A percentile compares a stretch with the other conserved stretches of the same genome.
Conservation (phyloP, 2,329 filamentous ascomycete genomes). For the Epichloe scottii region DNA sequence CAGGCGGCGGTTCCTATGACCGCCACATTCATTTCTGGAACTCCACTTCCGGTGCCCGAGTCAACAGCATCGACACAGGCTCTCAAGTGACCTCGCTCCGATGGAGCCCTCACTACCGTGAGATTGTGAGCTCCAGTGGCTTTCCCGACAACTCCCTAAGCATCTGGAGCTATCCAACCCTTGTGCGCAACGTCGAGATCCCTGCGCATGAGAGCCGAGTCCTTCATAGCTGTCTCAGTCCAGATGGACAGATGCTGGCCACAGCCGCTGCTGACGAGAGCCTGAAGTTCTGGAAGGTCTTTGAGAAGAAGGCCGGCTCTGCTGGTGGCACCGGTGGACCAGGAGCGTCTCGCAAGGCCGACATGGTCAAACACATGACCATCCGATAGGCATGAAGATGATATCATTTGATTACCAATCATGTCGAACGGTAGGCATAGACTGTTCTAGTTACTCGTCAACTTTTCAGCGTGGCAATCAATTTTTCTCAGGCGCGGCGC, state of each 20-base stretch:
- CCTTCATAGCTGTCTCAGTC: slow-evolving; percentile 91
- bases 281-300: slow-evolving; percentile 99
- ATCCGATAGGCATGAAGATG: slow-evolving; percentile 49
- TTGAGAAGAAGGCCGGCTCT: slow-evolving; percentile 89
- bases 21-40: slow-evolving; percentile 99
- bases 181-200: slow-evolving; percentile 96
- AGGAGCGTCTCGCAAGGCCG: slow-evolving; percentile 63
- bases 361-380: slow-evolving; percentile 91
- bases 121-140: slow-evolving; percentile 93
- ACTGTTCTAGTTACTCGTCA: slow-evolving; percentile 29
- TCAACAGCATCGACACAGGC: slow-evolving; percentile 98
- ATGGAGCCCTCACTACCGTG: slow-evolving; percentile 94
- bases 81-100: slow-evolving; percentile 93
- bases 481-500: slow-evolving; percentile 38
- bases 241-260: slow-evolving; percentile 94
- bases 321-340: slow-evolving; percentile 51
- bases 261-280: slow-evolving; percentile 94
- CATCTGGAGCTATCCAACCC: slow-evolving; percentile 97
- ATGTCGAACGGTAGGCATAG: slow-evolving; percentile 33
- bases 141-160: slow-evolving; percentile 99
- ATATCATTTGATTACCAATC: slow-evolving; percentile 9
- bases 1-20: slow-evolving; percentile 91
- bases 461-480: slow-evolving; percentile 15
- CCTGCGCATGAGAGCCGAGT: slow-evolving; percentile 95
- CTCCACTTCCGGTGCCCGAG: slow-evolving; percentile 89